These are phyloP conservation scores for Aspergillus funiculosus DNA, from an alignment of 495 filamentous ascomycete genomes.

Conservation along the genomic window DNA sequence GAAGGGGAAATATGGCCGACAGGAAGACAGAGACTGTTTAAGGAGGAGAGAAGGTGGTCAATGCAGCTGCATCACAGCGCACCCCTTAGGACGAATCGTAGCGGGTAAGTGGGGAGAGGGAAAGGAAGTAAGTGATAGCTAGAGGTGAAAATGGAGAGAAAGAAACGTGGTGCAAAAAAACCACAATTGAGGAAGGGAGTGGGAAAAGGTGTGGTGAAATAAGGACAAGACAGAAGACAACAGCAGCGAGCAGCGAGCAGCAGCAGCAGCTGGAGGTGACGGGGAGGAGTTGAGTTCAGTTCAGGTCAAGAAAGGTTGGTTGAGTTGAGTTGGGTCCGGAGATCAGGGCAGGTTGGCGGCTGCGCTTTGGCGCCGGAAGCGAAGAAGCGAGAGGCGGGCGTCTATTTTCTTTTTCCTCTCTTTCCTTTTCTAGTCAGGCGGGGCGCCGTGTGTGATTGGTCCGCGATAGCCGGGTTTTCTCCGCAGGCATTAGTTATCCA, in stretches of 20 bases:
- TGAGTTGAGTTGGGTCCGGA: constrained; percentile 19
- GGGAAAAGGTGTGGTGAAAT: constrained; percentile 4
- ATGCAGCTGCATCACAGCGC: constrained; percentile 23
- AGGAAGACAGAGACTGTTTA: constrained; percentile 17
- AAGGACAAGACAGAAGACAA: too few species aligned
- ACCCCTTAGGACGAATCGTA: constrained; percentile 20
- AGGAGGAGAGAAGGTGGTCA: constrained; percentile 10
- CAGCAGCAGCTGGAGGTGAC: constrained; percentile 25
- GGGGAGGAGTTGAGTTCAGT: constrained; percentile 19
- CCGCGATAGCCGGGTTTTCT: too few species aligned
- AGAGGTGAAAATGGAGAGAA: constrained; percentile 1
- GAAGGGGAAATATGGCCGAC: constrained; percentile 11
- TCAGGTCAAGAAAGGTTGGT: constrained; percentile 22
- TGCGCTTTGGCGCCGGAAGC: constrained; percentile 37
- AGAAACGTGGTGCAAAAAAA: background rate
- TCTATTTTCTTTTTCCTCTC: background rate
- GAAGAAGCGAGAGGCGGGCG: constrained; percentile 26
- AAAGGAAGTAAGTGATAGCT: background rate
- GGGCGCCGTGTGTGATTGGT: too few species aligned
- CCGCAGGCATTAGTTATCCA: too few species aligned
- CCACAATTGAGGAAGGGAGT: constrained; percentile 1
- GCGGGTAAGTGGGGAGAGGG: constrained; percentile 6
- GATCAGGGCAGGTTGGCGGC: constrained; percentile 25
- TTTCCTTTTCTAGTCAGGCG: too few species aligned
- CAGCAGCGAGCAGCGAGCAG: too few species aligned